A percentile compares a stretch with the other conserved stretches of the same genome.
Conservation (phyloP, 768 basidiomycete genomes). For the Amanita rimosa region DNA sequence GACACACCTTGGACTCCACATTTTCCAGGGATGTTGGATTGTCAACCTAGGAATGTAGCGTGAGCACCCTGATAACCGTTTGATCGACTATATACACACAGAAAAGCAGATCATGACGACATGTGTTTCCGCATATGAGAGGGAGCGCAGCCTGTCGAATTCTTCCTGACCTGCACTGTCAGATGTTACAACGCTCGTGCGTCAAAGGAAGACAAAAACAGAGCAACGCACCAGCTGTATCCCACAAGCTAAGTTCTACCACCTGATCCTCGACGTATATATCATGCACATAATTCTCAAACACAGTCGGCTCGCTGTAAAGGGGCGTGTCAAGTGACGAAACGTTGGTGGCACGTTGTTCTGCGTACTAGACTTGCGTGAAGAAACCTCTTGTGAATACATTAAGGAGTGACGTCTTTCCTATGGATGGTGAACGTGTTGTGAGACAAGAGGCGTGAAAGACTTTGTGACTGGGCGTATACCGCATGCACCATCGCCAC, state of each 20-base stretch:
- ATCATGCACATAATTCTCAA: conserved; percentile 95
- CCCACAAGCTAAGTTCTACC: conserved; percentile 92
- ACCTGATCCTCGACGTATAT: conserved; percentile 76
- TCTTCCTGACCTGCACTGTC: conserved; percentile 74
- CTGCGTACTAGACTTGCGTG: conserved; percentile 80
- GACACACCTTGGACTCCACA: conserved; percentile 75
- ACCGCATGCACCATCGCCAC: conserved; percentile 96
- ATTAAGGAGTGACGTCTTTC: conserved; percentile 78
- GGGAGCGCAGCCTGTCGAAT: conserved; percentile 84
- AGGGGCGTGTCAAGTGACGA: background rate
- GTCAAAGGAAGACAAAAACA: background rate
- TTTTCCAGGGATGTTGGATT: conserved; percentile 94
- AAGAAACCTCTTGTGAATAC: conserved; percentile 90
- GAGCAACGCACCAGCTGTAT: conserved; percentile 74
- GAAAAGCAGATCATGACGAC: conserved; percentile 96
- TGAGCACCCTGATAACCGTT: conserved; percentile 6
- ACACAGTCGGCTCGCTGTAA: conserved; percentile 81
- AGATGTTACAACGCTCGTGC: conserved; percentile 21
- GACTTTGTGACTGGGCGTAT: conserved; percentile 17
- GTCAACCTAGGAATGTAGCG: conserved; percentile 51
- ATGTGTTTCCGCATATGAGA: conserved; percentile 97
- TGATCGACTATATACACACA: conserved; percentile 27
- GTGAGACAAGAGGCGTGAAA: conserved; percentile 5
- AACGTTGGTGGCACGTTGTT: background rate
- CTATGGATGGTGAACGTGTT: conserved; percentile 22